phyloP scores from a whole-genome alignment of 495 filamentous ascomycete species.

The Parachaetomium inaequale region DNA sequence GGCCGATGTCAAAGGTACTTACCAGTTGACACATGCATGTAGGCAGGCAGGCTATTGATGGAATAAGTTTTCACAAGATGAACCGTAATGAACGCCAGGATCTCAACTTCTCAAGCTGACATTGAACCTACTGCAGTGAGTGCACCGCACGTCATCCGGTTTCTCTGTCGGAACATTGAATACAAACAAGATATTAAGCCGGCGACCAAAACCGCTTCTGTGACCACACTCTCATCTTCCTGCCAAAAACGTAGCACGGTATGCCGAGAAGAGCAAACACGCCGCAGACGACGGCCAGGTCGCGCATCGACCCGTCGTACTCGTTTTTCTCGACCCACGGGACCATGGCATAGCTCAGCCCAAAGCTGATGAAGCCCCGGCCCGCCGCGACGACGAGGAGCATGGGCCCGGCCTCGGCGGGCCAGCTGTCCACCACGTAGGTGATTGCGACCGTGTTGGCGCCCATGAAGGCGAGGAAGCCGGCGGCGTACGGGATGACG shows the following conservation, averaged over 20 bases:
- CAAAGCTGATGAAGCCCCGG: slow-evolving; percentile 7
- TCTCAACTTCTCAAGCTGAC: too few species aligned
- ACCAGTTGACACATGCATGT: too few species aligned
- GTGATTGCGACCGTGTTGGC: slow-evolving; percentile 2
- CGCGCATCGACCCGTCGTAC: background rate
- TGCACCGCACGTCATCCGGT: background rate
- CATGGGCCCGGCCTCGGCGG: background rate
- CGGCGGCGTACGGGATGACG: background rate
- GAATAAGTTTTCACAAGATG: too few species aligned
- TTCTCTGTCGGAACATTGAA: slow-evolving; percentile 12
- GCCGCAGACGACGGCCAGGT: background rate
- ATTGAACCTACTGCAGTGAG: background rate
- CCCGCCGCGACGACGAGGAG: background rate
- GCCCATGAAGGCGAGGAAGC: slow-evolving; percentile 1
- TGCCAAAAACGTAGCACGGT: background rate
- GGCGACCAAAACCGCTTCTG: background rate
- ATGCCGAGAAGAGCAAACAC: slow-evolving; percentile 3
- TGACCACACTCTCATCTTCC: slow-evolving; percentile 3
- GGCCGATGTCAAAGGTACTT: too few species aligned
- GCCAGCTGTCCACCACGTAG: slow-evolving; percentile 8
- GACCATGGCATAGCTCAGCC: background rate
- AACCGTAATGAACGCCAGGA: too few species aligned
- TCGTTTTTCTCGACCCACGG: background rate
- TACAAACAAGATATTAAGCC: too few species aligned
- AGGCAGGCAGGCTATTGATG: too few species aligned